Percentiles rank a stretch among this genome's conserved stretches.
Conservation (phyloP, 805 yeast genomes). For the Kregervanrija delftensis region DNA sequence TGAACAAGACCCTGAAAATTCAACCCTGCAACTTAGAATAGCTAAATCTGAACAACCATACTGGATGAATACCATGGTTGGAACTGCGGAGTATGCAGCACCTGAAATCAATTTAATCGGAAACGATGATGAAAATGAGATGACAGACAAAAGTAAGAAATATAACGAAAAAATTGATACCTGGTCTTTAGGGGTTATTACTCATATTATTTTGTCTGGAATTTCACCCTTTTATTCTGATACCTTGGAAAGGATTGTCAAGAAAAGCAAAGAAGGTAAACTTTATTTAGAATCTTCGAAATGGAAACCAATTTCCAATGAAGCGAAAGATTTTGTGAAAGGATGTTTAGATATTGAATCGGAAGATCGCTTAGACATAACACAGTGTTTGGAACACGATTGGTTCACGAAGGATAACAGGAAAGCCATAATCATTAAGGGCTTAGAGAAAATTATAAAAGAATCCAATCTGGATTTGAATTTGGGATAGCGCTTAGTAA, state of each 20-base stretch:
- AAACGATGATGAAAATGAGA: not conserved
- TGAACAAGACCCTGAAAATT: not conserved
- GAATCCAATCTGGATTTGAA: too few species aligned
- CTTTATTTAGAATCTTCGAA: conserved; percentile 31
- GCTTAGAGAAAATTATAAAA: too few species aligned
- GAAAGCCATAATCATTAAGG: too few species aligned
- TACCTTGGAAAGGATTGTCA: conserved; percentile 34
- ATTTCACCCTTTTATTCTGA: conserved; percentile 54
- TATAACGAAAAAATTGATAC: conserved; percentile 55
- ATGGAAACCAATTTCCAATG: conserved; percentile 35
- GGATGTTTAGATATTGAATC: conserved; percentile 34
- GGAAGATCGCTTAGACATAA: conserved; percentile 29
- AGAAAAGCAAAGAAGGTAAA: conserved; percentile 34
- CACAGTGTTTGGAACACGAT: conserved; percentile 33
- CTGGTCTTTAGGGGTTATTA: conserved; percentile 63
- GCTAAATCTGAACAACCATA: not conserved
- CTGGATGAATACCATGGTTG: conserved; percentile 25
- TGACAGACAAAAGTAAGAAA: conserved; percentile 22
- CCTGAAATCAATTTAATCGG: conserved; percentile 54
- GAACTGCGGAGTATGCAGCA: conserved; percentile 64
- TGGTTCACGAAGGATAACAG: conserved; percentile 35
- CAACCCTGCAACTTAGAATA: not conserved
- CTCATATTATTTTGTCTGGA: conserved; percentile 55
- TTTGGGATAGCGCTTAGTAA: too few species aligned
- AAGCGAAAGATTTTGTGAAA: conserved; percentile 41